Evolutionary conservation across 306 rosid species (phyloP).

Genomic region (Astragalus glycyphyllos): DNA sequence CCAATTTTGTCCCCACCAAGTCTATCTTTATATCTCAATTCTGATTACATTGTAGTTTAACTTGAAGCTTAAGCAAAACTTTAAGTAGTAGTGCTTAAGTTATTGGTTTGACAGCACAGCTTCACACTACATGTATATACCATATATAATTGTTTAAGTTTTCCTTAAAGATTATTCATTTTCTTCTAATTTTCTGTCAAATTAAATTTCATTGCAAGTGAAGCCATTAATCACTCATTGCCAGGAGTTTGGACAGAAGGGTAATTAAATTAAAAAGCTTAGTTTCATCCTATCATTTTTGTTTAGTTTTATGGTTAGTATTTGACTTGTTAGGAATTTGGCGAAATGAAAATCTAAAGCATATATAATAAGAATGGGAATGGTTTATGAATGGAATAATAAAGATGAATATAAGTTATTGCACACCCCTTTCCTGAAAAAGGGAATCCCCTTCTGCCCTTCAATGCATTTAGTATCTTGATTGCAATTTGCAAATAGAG

Average conservation of each 20-base stretch:
- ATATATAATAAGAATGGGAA: neutral
- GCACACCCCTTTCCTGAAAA: neutral
- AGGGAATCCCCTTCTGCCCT: too few species aligned
- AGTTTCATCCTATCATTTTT: neutral
- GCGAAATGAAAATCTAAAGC: neutral
- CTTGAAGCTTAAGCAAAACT: too few species aligned
- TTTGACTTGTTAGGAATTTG: neutral
- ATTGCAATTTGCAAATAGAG: neutral
- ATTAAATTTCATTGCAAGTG: neutral
- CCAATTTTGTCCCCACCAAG: too few species aligned
- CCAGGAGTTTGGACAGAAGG: constrained; percentile 1
- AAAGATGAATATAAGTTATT: too few species aligned
- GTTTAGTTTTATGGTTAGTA: neutral
- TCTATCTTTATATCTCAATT: too few species aligned
- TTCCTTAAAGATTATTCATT: too few species aligned
- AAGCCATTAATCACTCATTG: neutral
- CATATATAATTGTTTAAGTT: too few species aligned
- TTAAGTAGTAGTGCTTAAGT: too few species aligned
- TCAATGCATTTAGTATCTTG: neutral
- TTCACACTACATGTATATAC: too few species aligned
- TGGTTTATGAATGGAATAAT: neutral
- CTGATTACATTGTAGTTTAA: too few species aligned
- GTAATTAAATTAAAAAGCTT: neutral
- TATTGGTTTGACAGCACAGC: too few species aligned
- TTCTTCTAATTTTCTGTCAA: neutral